Percentiles rank a stretch among this genome's conserved stretches.
Evolutionary conservation across 495 filamentous ascomycete genomes (phyloP).

Genomic region (Trichoderma gamsii): DNA sequence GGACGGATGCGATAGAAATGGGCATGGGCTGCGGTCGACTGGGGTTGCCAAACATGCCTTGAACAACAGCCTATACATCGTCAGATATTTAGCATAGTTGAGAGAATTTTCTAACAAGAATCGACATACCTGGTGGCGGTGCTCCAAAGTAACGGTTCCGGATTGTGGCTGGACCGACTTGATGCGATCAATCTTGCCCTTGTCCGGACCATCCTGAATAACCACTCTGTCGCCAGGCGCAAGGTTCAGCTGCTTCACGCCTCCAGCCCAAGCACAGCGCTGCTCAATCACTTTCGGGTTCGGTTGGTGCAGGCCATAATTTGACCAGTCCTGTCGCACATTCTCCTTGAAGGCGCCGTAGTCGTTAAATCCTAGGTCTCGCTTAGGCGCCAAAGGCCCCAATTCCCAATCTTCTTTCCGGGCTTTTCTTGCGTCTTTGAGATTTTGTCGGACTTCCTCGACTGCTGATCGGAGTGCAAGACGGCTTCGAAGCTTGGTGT

Average conservation of each 20-base stretch:
- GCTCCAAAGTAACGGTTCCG: slow-evolving; percentile 56
- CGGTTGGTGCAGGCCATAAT: slow-evolving; percentile 17
- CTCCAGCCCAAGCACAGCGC: slow-evolving; percentile 42
- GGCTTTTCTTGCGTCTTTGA: slow-evolving; percentile 28
- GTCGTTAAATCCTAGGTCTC: slow-evolving; percentile 54
- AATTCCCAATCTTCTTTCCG: slow-evolving; percentile 65
- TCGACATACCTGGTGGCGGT: slow-evolving; percentile 21
- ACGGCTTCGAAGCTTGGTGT: slow-evolving; percentile 2
- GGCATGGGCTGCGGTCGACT: slow-evolving; percentile 23
- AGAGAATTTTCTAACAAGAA: background rate
- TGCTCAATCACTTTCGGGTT: slow-evolving; percentile 26
- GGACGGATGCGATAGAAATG: slow-evolving; percentile 62
- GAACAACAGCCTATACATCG: background rate
- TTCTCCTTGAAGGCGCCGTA: slow-evolving; percentile 23
- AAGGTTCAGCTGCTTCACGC: slow-evolving; percentile 57
- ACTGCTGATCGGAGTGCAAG: slow-evolving; percentile 18
- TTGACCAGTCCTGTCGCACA: slow-evolving; percentile 28
- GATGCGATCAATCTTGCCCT: slow-evolving; percentile 73
- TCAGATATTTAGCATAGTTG: background rate
- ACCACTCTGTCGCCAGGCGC: slow-evolving; percentile 69
- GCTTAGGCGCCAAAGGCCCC: slow-evolving; percentile 67
- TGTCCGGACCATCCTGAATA: slow-evolving; percentile 65
- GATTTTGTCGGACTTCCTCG: slow-evolving; percentile 19
- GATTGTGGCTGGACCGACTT: slow-evolving; percentile 47
- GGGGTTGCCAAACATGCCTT: slow-evolving; percentile 2